Evolutionary conservation across 306 rosid species (phyloP), one percentile per base, ranked within the genome.

Genomic region (Herpetospermum pedunculosum): DNA sequence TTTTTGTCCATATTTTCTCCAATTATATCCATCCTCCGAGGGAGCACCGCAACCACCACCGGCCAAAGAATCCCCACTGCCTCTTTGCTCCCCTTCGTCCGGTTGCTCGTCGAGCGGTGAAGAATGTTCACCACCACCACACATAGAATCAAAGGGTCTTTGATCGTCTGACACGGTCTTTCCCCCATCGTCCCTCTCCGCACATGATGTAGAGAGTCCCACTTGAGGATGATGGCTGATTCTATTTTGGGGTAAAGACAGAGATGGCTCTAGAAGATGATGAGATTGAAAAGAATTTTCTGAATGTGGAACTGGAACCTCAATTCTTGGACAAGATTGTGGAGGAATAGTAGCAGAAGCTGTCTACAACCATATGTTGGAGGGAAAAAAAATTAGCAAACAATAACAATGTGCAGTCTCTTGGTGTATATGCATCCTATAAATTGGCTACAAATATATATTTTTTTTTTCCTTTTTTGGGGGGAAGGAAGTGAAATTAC

Each of bases 1-100:
- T 85, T 93, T 93, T 67, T 93, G 98, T 52, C 98, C 97, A 32
- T 92, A 92, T 77, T 92, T 92, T 80, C 98, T 90, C 98, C 98
- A 92, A 73, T 90, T 92, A 77, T 88, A 92, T 59, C 93, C 97
- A 76, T 92, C 98, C 48, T 93, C 97, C 7, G 97, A 86, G 19
- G 84, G 85, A 41, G 96, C 79, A 44, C 89, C 83, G 30, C 91
- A 92, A 87, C 67, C 81, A 75, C 88, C 85, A 48, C 88, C 81
- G 69, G 77, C 85, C 73, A 83, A 3, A 2, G 86, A 80, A 80
- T 92, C 98, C 52, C 84, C 93, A 72, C 81, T 81, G 52, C 80
- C 95, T 78, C 92, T 80, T 75, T 82, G 88, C 80, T 86, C 86
- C 35, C 88, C 92, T 78, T 93, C 97, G 28, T 85, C 93, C 13